Conservation (phyloP, 331 rosid species). For the Arachis monticola region DNA sequence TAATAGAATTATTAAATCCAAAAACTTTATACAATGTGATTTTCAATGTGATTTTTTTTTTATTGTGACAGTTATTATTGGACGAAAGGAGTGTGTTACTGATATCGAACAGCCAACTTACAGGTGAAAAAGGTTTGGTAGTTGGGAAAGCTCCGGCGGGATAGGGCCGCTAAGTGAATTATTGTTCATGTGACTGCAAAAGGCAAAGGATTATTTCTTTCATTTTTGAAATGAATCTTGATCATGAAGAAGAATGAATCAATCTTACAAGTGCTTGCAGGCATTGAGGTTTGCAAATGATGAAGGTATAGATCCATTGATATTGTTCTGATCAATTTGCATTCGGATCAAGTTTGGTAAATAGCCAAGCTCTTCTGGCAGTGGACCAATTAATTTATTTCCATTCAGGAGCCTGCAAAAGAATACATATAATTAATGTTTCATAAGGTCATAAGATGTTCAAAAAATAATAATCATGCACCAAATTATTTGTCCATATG, state of each 20-base stretch:
- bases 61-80: no score
- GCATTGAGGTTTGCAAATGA: constrained; percentile 73
- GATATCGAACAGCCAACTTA: constrained; percentile 49
- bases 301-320: constrained; percentile 72
- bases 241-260: constrained; percentile 25
- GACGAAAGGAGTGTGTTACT: neutral
- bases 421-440: neutral
- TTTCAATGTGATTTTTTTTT: no score
- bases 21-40: no score
- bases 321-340: constrained; percentile 73
- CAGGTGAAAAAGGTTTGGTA: constrained; percentile 73
- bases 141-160: constrained; percentile 63
- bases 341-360: constrained; percentile 60
- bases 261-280: constrained; percentile 70
- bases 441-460: neutral
- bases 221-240: neutral
- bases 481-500: neutral
- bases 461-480: no score
- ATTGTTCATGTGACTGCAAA: constrained; percentile 95
- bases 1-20: no score
- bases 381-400: constrained; percentile 64
- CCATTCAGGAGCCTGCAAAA: constrained; percentile 78
- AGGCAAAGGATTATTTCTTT: constrained; percentile 24
- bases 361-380: constrained; percentile 83
- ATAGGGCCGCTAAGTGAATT: constrained; percentile 93